These are phyloP conservation scores for Cutaneotrichosporon curvatum DNA, from an alignment of 1,284 basidiomycete species.

Conservation along the genomic window DNA sequence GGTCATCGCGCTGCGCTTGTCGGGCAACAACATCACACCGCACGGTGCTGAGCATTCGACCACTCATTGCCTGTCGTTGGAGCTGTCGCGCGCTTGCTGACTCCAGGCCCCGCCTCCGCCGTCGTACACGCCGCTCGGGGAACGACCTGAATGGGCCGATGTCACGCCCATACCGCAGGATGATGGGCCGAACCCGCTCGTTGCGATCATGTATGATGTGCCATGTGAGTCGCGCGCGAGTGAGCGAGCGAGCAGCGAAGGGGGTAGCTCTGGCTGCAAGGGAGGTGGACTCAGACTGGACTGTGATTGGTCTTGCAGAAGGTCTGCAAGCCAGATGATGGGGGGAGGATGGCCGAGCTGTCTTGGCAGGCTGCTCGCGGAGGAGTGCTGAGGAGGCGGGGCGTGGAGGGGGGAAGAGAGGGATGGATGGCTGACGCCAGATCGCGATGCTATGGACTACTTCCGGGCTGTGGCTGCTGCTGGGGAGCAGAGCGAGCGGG, in stretches of 20 bases:
- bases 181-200: conserved; percentile 65
- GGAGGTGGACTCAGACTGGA: neutral
- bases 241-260: neutral
- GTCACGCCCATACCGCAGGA: conserved; percentile 72
- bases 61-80: too few relatives aligned
- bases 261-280: neutral
- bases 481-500: conserved; percentile 69
- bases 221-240: conserved; percentile 60
- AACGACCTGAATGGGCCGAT: conserved; percentile 69
- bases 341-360: too few relatives aligned
- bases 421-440: conserved; percentile 47
- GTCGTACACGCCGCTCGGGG: conserved; percentile 52
- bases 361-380: too few relatives aligned
- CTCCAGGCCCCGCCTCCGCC: neutral
- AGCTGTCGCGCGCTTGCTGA: too few relatives aligned
- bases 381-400: too few relatives aligned
- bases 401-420: too few relatives aligned
- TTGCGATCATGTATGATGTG: conserved; percentile 77
- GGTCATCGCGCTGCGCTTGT: too few relatives aligned
- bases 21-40: too few relatives aligned
- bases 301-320: too few relatives aligned
- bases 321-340: neutral
- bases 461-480: conserved; percentile 73
- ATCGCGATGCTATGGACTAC: conserved; percentile 85
- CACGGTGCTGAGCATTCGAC: too few relatives aligned